phyloP scores from a whole-genome alignment of 495 filamentous ascomycete species.

The Trichoderma asperelloides region DNA sequence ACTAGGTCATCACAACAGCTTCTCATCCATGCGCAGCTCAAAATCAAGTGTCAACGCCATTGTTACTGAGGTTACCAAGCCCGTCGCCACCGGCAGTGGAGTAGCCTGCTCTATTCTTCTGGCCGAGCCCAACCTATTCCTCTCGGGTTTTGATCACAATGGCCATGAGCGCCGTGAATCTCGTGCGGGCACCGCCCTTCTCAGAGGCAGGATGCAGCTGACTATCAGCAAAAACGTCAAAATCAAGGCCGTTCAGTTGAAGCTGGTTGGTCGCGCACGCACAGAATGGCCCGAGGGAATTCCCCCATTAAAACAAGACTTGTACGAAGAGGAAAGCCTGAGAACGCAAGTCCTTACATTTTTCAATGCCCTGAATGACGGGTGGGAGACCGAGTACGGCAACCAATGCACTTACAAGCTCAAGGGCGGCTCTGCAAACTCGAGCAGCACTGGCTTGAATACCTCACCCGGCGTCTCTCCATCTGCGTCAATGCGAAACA shows the following conservation, averaged over 20 bases:
- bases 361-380: constrained; percentile 61
- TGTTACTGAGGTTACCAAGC: constrained; percentile 48
- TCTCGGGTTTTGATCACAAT: constrained; percentile 84
- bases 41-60: constrained; percentile 33
- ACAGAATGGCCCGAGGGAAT: constrained; percentile 99
- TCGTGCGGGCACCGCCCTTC: constrained; percentile 58
- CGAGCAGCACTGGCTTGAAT: constrained; percentile 14
- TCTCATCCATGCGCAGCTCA: constrained; percentile 32
- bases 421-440: constrained; percentile 39
- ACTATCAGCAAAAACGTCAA: constrained; percentile 84
- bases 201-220: constrained; percentile 76
- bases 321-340: constrained; percentile 70
- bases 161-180: constrained; percentile 51
- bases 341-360: constrained; percentile 73
- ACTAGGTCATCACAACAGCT: constrained; percentile 29
- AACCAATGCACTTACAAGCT: constrained; percentile 41
- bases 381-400: constrained; percentile 53
- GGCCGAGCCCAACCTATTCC: constrained; percentile 82
- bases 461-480: constrained; percentile 17
- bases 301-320: constrained; percentile 76
- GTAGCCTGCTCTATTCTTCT: constrained; percentile 64
- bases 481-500: constrained; percentile 20
- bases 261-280: constrained; percentile 73
- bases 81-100: constrained; percentile 65
- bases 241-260: constrained; percentile 86